Percentiles rank a stretch among this genome's conserved stretches.
Conservation (phyloP, 78 protist genomes). For the Fonticula alba region DNA sequence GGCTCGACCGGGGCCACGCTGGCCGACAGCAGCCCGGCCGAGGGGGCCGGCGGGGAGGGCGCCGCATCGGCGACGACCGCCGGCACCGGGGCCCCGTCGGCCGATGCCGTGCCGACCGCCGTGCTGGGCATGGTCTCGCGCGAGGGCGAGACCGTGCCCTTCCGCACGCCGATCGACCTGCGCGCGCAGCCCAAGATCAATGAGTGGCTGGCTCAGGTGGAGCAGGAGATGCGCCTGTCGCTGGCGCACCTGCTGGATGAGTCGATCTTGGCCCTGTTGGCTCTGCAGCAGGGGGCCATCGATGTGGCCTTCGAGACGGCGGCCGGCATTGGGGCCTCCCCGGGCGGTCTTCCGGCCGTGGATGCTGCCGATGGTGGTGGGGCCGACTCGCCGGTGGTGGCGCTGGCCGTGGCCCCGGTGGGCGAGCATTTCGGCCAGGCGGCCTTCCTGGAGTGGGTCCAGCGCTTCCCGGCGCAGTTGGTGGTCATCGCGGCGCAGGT, state of each 20-base stretch:
- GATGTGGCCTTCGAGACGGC: no score
- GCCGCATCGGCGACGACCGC: no score
- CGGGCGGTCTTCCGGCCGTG: no score
- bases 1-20: no score
- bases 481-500: constrained; percentile 36
- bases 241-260: constrained; percentile 32
- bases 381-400: no score
- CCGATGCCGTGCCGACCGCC: neutral
- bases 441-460: constrained; percentile 43
- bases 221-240: constrained; percentile 50
- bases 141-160: constrained; percentile 71
- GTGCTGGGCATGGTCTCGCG: neutral
- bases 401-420: no score
- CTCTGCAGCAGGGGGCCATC: no score
- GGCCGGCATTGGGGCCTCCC: no score
- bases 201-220: constrained; percentile 60
- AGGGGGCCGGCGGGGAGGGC: no score
- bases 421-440: neutral
- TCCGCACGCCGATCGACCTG: constrained; percentile 30
- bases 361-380: no score
- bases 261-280: constrained; percentile 6
- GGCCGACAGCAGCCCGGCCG: no score
- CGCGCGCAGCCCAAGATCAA: constrained; percentile 27
- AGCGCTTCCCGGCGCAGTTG: constrained; percentile 55
- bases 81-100: no score